Base-by-base conservation (phyloP, 345 rosid species). In the Lagerstroemia speciosa region DNA sequence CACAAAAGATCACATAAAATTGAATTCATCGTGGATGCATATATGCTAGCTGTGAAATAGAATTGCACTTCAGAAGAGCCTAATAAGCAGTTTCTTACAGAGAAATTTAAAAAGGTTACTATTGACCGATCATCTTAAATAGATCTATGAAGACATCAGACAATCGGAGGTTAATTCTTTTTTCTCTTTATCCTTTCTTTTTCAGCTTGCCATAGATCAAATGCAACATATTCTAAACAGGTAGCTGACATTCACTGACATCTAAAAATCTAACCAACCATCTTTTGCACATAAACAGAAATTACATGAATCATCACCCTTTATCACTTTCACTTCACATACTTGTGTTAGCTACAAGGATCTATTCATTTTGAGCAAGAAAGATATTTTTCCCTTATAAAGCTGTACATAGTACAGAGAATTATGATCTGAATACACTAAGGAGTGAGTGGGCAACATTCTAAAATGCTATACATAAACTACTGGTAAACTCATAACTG, bases 391-490 rank as follows among this genome's bases (percentile, higher is more conserved):
- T 48, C 19, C 15, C 6, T 9, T 22, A 37, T 40, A 45, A 65
- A 37, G 8, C 1, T 20, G 20, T 37, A 20, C 50, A 10, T 7
- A 6, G 20, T 37, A 20, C 50, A 10, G 10, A n/a, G 29, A n/a
- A 26, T 5, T 58, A 29, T 58, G 7, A 14, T 19, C 34, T 53
- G 43, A 24, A 55, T 24, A 33, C 22, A 33, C 43, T 32, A 50
- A 57, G 17, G 55, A 24, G 43, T 48, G 15, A n/a, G 53, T n/a
- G 43, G 6, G 36, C 48, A 50, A 41, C 40, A 32, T 37, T 9
- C 8, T 30, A 73, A 61, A n/a, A 22, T 27, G 75, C 64, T 16
- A 63, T 41, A 55, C 64, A 67, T 10, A 66, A 67, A 41, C 64
- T 26, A 46, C 65, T 20, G 7, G 30, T n/a, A 1, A 53, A 58